Conservation (phyloP, 1,284 basidiomycete genomes). For the Apiotrichum akiyoshidainum region DNA sequence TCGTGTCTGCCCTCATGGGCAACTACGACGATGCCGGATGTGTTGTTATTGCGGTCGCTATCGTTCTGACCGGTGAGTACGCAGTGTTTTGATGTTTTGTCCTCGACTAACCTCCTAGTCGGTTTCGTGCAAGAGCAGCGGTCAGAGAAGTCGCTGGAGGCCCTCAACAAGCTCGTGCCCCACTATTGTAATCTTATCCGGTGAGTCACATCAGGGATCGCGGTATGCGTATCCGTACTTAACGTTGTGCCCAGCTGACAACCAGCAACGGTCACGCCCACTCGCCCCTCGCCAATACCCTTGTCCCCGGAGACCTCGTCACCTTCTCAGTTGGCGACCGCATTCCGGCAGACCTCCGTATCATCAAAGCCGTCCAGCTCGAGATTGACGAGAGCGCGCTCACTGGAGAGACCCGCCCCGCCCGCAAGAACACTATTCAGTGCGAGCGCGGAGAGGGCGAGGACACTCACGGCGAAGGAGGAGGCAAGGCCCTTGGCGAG, state of each 20-base stretch:
- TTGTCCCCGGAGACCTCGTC: conserved; percentile 91
- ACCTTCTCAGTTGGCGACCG: conserved; percentile 84
- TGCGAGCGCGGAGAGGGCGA: conserved; percentile 52
- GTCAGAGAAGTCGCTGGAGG: conserved; percentile 90
- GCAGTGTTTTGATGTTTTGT: neutral
- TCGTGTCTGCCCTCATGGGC: conserved; percentile 83
- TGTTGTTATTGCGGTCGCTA: conserved; percentile 87
- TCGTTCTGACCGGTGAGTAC: conserved; percentile 79
- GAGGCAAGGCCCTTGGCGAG: conserved; percentile 69
- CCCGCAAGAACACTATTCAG: conserved; percentile 64
- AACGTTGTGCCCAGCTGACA: no score
- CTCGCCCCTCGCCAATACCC: conserved; percentile 84
- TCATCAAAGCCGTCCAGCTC: conserved; percentile 72
- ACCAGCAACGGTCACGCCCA: conserved; percentile 64
- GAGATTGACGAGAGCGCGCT: conserved; percentile 94
- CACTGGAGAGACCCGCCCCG: conserved; percentile 86
- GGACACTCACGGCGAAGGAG: conserved; percentile 55
- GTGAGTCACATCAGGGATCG: conserved; percentile 48
- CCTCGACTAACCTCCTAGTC: conserved; percentile 55
- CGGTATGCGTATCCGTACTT: no score
- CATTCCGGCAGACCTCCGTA: conserved; percentile 86
- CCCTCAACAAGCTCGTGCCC: conserved; percentile 91
- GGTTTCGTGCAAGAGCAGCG: conserved; percentile 93
- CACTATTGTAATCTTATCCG: conserved; percentile 91
- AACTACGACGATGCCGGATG: conserved; percentile 91